Evolutionary conservation across 768 basidiomycete species (phyloP), one percentile per base, ranked within the genome.

Genomic region (Podaxis sp.): DNA sequence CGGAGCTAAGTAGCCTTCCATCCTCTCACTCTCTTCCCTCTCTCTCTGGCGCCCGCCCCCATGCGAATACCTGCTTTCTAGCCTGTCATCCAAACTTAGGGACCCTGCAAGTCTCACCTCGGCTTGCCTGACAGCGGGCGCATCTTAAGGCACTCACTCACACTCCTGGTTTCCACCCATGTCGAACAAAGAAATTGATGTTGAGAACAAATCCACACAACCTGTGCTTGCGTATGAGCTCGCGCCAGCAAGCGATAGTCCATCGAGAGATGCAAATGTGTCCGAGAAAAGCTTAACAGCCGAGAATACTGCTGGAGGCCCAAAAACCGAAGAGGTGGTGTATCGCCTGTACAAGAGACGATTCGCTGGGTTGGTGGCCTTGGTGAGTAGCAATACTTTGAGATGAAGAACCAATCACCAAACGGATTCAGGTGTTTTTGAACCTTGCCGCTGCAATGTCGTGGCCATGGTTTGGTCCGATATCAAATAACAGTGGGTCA

Each of bases 401-500:
- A 38, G 7, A 5, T n/a, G 56, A 18, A 18, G 23, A 32, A 37
- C 6, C 16, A 44, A 21, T 27, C 9, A 4, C 23, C 46, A 13
- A 37, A 21, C 38, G 16, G 21, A 21, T 25, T 7, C 46, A 90
- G 90, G 76, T 88, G 9, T 32, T 88, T 32, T 72, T 93, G 35
- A 88, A 85, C 57, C 69, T 87, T 42, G 79, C 85, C 10, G 75
- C 80, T 1, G 90, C 82, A 5, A 84, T 90, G 86, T 73, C 80
- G 5, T 86, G 85, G 82, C 81, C 88, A 3, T 94, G 91, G 91
- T 94, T 93, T 66, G 91, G 91, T 3, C 89, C 92, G 2, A 93
- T 95, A 57, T 77, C 91, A 0, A 85, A 84, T 44, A 70, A 86
- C 65, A 77, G 91, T 91, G 51, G 46, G 77, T 62, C 13, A 13